Evolutionary conservation across 768 basidiomycete genomes (phyloP), one percentile per base, ranked within the genome.

Genomic region (Naganishia onofrii): DNA sequence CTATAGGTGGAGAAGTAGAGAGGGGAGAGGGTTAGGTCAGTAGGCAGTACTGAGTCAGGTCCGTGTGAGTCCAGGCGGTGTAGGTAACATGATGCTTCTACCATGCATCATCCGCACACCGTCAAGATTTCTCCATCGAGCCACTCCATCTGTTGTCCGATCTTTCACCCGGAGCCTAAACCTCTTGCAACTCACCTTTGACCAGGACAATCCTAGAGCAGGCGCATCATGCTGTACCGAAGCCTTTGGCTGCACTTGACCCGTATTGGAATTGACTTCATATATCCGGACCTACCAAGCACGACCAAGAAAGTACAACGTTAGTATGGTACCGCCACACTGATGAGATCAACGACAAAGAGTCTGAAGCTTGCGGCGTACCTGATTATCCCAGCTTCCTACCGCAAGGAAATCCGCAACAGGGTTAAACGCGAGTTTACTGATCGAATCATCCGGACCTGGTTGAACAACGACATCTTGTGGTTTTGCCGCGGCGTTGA

Each of bases 381-480:
- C 93, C 81, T 91, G 91, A 78, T 92, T 93, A 77, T 91, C 90
- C 95, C 95, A 98, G 74, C 89, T 90, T 67, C 88, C 93, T 15
- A 94, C 93, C 10, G 94, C 93, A 29, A 98, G 85, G 77, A 91
- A 90, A 77, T 95, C 92, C 10, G 90, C 90, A 21, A 87, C 88
- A 7, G 89, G 86, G 0, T 91, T 93, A 82, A 94, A 97, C 0
- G 89, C 82, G 63, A 97, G 81, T 2, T 88, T 86, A 1, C 92
- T 94, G 71, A 95, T 90, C 15, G 91, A 92, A 78, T 97, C 95
- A 10, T 86, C 78, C 3, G 92, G 92, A 0, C 91, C 89, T 69
- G 93, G 89, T 7, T 84, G 79, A 57, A 95, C 86, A 74, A 93
- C 91, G 68, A 92, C 83, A 79, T 93, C 92, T 80, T 89, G 91